These are phyloP conservation scores for Exophiala phaeomuriformis DNA, from an alignment of 2,329 filamentous ascomycete species.

Conservation along the genomic window DNA sequence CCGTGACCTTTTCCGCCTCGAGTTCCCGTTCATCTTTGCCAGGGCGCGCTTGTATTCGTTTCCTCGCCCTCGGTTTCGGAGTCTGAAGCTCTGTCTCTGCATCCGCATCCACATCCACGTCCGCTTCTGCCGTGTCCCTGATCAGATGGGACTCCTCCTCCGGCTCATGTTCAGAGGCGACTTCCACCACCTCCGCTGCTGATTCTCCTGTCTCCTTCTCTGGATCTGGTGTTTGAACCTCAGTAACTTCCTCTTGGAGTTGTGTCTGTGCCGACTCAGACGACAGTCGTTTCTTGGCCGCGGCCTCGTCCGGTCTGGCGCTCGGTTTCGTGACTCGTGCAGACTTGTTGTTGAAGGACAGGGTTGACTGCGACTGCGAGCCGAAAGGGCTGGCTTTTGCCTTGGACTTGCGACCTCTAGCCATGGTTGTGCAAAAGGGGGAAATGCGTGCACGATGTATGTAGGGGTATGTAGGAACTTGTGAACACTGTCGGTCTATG, in stretches of 20 bases:
- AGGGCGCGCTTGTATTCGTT: slow-evolving; percentile 22
- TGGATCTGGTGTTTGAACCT: slow-evolving; percentile 12
- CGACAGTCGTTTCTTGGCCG: slow-evolving; percentile 30
- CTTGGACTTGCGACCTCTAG: slow-evolving; percentile 18
- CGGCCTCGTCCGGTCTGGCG: slow-evolving; percentile 30
- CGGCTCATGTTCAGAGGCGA: slow-evolving; percentile 23
- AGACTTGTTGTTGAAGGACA: slow-evolving; percentile 53
- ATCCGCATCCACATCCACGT: not conserved
- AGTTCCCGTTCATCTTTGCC: slow-evolving; percentile 30
- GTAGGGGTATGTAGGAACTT: too few relatives aligned
- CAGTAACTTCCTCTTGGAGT: slow-evolving; percentile 3
- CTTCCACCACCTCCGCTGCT: slow-evolving; percentile 28
- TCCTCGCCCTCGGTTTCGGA: slow-evolving; percentile 15
- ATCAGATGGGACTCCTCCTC: slow-evolving; percentile 4
- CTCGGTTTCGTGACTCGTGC: slow-evolving; percentile 53
- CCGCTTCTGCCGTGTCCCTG: slow-evolving; percentile 10
- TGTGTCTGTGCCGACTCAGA: slow-evolving; percentile 22
- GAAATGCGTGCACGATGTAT: too few relatives aligned
- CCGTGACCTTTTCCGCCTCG: slow-evolving; percentile 56
- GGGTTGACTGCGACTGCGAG: slow-evolving; percentile 48
- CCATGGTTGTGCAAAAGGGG: slow-evolving; percentile 2
- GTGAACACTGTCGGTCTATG: too few relatives aligned
- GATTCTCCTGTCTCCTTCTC: slow-evolving; percentile 3
- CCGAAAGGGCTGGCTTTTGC: slow-evolving; percentile 30
- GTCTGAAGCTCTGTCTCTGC: slow-evolving; percentile 4